Percentiles rank a stretch among this genome's conserved stretches.
Conservation (phyloP, 176 grass and related monocot genomes). For the Raddia distichophylla region DNA sequence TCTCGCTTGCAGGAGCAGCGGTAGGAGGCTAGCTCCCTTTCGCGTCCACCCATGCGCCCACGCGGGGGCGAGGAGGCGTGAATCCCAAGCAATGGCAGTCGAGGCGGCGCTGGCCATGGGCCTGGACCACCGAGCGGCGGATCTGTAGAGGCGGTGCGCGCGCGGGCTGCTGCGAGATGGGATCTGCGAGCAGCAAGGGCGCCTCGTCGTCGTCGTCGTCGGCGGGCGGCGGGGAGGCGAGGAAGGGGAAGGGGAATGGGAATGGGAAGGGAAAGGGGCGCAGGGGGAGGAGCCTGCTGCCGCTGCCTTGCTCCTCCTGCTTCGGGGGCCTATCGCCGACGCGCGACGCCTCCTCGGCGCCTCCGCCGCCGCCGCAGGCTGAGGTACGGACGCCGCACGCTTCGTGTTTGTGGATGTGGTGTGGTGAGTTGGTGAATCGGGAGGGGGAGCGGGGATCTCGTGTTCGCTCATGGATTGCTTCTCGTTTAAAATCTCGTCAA, state of each 20-base stretch:
- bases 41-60: slow-evolving; percentile 26
- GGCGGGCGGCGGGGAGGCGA: neutral
- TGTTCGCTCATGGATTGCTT: neutral
- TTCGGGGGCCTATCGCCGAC: slow-evolving; percentile 54
- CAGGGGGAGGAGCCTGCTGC: slow-evolving; percentile 36
- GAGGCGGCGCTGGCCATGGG: neutral
- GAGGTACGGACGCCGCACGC: slow-evolving; percentile 21
- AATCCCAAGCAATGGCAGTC: slow-evolving; percentile 34
- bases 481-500: neutral
- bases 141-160: slow-evolving; percentile 35
- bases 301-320: slow-evolving; percentile 74
- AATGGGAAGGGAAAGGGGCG: slow-evolving; percentile 41
- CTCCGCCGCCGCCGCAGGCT: neutral
- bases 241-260: slow-evolving; percentile 38
- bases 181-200: slow-evolving; percentile 86
- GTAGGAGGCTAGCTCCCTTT: slow-evolving; percentile 24
- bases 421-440: neutral
- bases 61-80: slow-evolving; percentile 33
- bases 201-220: slow-evolving; percentile 32
- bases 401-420: neutral
- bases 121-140: slow-evolving; percentile 8
- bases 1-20: slow-evolving; percentile 14
- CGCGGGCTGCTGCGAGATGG: slow-evolving; percentile 43
- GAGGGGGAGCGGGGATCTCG: slow-evolving; percentile 32
- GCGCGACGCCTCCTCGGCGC: slow-evolving; percentile 23